A percentile compares a stretch with the other conserved stretches of the same genome.
These are phyloP conservation scores for Aspergillus quadricinctus DNA, from an alignment of 2,329 filamentous ascomycete species.

Conservation along the genomic window DNA sequence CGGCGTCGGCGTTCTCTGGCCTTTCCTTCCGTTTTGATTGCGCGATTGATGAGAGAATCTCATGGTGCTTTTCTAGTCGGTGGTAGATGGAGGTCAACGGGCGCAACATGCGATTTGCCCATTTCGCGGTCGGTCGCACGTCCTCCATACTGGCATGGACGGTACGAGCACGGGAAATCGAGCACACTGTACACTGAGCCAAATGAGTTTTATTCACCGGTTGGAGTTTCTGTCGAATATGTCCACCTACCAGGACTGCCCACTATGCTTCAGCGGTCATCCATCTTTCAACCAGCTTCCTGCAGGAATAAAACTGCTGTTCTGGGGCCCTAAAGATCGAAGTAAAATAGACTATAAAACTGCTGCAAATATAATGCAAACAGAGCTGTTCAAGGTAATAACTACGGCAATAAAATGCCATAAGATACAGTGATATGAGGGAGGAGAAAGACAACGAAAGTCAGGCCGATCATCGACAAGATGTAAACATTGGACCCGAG, in stretches of 20 bases:
- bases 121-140: constrained; percentile 37
- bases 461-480: constrained; percentile 5
- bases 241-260: not conserved
- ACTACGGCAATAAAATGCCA: not conserved
- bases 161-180: not conserved
- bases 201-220: not conserved
- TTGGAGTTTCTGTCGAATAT: not conserved
- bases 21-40: constrained; percentile 18
- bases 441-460: not conserved
- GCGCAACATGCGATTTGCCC: constrained; percentile 42
- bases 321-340: not conserved
- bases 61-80: constrained; percentile 39
- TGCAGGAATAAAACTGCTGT: not conserved
- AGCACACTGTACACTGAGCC: not conserved
- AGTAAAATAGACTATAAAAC: not conserved
- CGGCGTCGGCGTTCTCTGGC: constrained; percentile 1
- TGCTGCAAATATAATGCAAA: constrained; percentile 4
- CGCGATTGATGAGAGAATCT: constrained; percentile 26
- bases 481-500: constrained; percentile 23
- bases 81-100: constrained; percentile 39
- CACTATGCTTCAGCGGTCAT: not conserved
- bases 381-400: not conserved
- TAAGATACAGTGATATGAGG: not conserved
- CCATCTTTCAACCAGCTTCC: not conserved
- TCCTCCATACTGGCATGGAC: constrained; percentile 28